Evolutionary conservation across 163 green algal species (phyloP).

Genomic region (Coccomyxa subellipsoidea): DNA sequence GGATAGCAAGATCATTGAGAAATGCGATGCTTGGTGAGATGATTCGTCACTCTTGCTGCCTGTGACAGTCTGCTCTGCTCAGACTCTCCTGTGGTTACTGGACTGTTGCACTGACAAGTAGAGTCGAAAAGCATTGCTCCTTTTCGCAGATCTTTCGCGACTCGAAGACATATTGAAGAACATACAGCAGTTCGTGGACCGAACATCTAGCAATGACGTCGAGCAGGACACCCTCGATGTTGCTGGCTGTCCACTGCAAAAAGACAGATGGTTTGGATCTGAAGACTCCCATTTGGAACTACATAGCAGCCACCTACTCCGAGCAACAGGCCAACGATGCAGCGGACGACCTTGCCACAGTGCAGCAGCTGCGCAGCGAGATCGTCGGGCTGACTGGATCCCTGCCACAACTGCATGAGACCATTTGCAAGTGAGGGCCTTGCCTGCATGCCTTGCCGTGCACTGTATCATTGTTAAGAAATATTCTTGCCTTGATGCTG

Average conservation of each 20-base stretch:
- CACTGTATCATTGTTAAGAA: constrained; percentile 1
- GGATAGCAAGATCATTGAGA: no score
- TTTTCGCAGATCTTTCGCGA: background rate
- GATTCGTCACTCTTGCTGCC: background rate
- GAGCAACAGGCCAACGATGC: constrained; percentile 63
- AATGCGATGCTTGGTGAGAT: no score
- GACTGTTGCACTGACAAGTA: background rate
- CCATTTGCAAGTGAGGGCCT: constrained; percentile 56
- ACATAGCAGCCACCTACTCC: constrained; percentile 57
- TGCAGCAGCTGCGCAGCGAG: constrained; percentile 63
- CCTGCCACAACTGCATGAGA: constrained; percentile 45
- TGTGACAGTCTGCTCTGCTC: background rate
- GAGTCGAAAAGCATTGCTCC: background rate
- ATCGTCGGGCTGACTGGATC: constrained; percentile 40
- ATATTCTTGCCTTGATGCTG: no score
- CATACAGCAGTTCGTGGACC: background rate
- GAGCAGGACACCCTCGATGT: constrained; percentile 9
- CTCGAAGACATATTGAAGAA: background rate
- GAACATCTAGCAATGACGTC: background rate
- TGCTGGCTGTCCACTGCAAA: constrained; percentile 84
- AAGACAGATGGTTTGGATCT: constrained; percentile 70
- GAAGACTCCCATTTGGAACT: constrained; percentile 63
- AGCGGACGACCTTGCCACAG: constrained; percentile 64
- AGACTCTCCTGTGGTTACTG: background rate
- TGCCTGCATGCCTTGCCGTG: background rate